Evolutionary conservation across 768 basidiomycete genomes (phyloP).

Genomic region (Amyloporia xantha): DNA sequence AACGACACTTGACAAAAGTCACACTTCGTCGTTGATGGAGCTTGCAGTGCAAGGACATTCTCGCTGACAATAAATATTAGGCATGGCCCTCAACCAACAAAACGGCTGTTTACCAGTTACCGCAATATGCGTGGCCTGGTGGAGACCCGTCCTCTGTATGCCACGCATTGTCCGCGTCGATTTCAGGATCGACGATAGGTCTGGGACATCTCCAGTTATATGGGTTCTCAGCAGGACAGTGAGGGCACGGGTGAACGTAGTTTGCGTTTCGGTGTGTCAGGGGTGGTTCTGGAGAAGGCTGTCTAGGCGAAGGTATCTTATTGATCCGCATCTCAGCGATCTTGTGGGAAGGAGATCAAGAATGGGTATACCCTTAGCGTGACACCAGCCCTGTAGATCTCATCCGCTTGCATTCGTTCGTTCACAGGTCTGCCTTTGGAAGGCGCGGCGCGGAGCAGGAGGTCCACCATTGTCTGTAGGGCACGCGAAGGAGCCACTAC

Average conservation of each 20-base stretch:
- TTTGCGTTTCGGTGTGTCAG: conserved; percentile 56
- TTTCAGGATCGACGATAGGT: conserved; percentile 66
- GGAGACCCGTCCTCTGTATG: conserved; percentile 70
- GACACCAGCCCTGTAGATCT: conserved; percentile 59
- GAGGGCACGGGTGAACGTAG: conserved; percentile 73
- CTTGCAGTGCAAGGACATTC: conserved; percentile 61
- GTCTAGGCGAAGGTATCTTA: conserved; percentile 73
- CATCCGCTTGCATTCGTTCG: conserved; percentile 78
- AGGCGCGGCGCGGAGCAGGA: conserved; percentile 65
- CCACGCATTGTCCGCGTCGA: conserved; percentile 70
- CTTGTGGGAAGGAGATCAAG: conserved; percentile 11
- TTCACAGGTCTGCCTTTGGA: conserved; percentile 58
- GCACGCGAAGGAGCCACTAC: conserved; percentile 67
- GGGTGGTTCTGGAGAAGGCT: conserved; percentile 71
- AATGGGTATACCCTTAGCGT: conserved; percentile 57
- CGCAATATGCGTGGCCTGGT: conserved; percentile 75
- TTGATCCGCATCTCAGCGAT: background rate
- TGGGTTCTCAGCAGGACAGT: conserved; percentile 61
- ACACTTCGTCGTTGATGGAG: conserved; percentile 76
- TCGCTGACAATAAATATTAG: too few species aligned
- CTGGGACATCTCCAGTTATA: conserved; percentile 80
- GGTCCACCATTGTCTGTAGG: conserved; percentile 66
- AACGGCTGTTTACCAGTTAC: conserved; percentile 80
- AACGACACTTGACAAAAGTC: conserved; percentile 80
- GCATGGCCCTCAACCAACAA: too few species aligned